A percentile compares a stretch with the other conserved stretches of the same genome.
Evolutionary conservation across 768 basidiomycete species (phyloP).

Genomic region (Dacryopinax spathularia): DNA sequence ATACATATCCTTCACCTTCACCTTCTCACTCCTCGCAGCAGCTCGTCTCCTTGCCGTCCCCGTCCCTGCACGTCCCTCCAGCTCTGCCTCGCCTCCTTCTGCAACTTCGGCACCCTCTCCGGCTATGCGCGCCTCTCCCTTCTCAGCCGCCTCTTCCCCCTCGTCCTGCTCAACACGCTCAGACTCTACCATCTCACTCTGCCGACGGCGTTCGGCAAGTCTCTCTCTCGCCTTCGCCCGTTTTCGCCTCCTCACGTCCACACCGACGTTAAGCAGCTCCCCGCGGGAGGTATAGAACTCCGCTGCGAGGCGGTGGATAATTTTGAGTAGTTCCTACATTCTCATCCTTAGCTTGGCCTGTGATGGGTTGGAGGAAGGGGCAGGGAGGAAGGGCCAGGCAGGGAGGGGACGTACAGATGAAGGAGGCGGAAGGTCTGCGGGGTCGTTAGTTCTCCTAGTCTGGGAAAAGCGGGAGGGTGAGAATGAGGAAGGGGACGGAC

Average conservation of each 20-base stretch:
- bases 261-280: not conserved
- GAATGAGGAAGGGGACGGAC: too few relatives aligned
- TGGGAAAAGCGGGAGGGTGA: too few relatives aligned
- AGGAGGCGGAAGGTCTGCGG: too few relatives aligned
- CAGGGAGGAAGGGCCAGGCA: not conserved
- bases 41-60: too few relatives aligned
- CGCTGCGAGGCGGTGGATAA: not conserved
- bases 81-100: not conserved
- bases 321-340: not conserved
- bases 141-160: not conserved
- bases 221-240: not conserved
- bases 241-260: not conserved
- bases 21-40: too few relatives aligned
- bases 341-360: not conserved
- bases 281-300: not conserved
- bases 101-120: not conserved
- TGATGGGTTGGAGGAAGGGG: too few relatives aligned
- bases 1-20: not conserved
- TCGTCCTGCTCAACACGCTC: not conserved
- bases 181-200: too few relatives aligned
- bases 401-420: too few relatives aligned
- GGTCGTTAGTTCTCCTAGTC: too few relatives aligned
- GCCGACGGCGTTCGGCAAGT: not conserved
- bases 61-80: too few relatives aligned
- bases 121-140: too few relatives aligned